Percentiles rank a stretch among this genome's conserved stretches.
phyloP scores from a whole-genome alignment of 768 basidiomycete species.

The Podaxis sp. region DNA sequence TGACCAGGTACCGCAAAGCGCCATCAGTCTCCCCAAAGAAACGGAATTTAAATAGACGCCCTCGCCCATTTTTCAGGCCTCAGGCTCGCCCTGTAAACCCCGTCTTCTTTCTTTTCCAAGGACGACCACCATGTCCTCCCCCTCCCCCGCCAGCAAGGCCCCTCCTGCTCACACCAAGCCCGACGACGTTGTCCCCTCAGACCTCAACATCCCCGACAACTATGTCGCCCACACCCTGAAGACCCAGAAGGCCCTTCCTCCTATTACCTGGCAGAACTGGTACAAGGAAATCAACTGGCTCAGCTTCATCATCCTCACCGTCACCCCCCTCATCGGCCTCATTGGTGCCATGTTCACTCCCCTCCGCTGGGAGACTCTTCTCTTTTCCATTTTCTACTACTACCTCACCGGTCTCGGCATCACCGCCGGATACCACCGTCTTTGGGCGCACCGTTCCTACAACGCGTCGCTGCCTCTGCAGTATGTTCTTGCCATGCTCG shows the following conservation, averaged over 20 bases:
- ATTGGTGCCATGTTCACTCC: constrained; percentile 67
- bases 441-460: constrained; percentile 96
- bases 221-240: constrained; percentile 77
- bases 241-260: constrained; percentile 66
- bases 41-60: constrained; percentile 15
- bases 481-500: constrained; percentile 79
- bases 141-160: neutral
- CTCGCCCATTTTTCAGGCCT: constrained; percentile 2
- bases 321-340: constrained; percentile 74
- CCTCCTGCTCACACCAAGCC: constrained; percentile 6
- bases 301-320: constrained; percentile 66
- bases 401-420: constrained; percentile 73
- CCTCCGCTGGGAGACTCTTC: constrained; percentile 70
- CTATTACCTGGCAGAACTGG: constrained; percentile 60
- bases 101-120: constrained; percentile 2
- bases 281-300: constrained; percentile 74
- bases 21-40: constrained; percentile 15
- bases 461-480: constrained; percentile 87
- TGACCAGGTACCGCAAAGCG: neutral
- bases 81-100: neutral
- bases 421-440: constrained; percentile 93
- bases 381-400: constrained; percentile 45
- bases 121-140: constrained; percentile 14
- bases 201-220: constrained; percentile 75
- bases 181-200: constrained; percentile 38